Evolutionary conservation across 495 filamentous ascomycete species (phyloP).

Genomic region (Podospora appendiculata): DNA sequence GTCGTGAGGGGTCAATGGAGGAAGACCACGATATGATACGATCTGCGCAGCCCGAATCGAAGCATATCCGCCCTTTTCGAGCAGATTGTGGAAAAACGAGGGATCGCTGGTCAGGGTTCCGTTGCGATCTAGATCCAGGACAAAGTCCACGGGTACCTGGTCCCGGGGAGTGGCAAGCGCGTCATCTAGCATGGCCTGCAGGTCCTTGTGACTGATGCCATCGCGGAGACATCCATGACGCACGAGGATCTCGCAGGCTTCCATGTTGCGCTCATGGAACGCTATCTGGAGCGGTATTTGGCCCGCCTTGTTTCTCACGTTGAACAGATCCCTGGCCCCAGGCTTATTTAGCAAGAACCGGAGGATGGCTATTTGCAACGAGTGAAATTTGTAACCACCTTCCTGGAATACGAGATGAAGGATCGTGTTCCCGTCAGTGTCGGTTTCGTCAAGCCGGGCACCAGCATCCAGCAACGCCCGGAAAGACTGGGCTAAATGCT

Average conservation of each 20-base stretch:
- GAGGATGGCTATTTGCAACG: constrained; percentile 4
- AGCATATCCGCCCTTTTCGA: constrained; percentile 2
- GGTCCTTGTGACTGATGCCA: not conserved
- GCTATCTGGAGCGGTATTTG: constrained; percentile 11
- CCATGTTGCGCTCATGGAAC: constrained; percentile 4
- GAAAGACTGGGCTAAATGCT: constrained; percentile 7
- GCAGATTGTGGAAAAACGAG: constrained; percentile 3
- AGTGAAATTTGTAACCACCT: not conserved
- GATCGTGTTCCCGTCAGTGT: constrained; percentile 14
- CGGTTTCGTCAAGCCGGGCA: constrained; percentile 10
- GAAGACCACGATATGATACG: constrained; percentile 7
- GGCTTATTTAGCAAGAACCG: constrained; percentile 15
- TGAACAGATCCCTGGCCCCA: constrained; percentile 3
- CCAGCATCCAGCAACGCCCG: constrained; percentile 10
- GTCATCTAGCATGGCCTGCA: constrained; percentile 3
- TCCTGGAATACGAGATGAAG: constrained; percentile 17
- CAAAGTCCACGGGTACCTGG: constrained; percentile 2
- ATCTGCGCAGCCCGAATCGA: constrained; percentile 1
- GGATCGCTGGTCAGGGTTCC: constrained; percentile 2
- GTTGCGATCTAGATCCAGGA: constrained; percentile 12
- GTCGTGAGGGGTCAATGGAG: constrained; percentile 1
- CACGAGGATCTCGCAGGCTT: constrained; percentile 18
- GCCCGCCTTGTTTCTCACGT: constrained; percentile 1
- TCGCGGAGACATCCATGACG: constrained; percentile 9
- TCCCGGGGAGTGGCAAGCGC: not conserved